Base-by-base conservation (phyloP, 306 rosid species). In the Lablab purpureus region DNA sequence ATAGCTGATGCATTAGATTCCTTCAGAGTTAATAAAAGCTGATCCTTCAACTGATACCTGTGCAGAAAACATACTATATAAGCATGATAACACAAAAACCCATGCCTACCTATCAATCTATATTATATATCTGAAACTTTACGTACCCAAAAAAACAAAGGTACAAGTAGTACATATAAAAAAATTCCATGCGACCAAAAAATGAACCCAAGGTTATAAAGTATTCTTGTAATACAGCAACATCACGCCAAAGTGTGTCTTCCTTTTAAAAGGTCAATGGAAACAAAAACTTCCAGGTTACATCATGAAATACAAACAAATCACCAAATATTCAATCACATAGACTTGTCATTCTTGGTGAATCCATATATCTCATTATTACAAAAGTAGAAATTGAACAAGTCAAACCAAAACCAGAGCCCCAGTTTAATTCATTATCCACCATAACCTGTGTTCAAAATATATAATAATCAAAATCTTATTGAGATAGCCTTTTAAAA, bases 1-100 rank as follows among this genome's bases (percentile, higher is more conserved):
- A 88, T 80, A 25, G 88, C 81, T 28, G 92, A 73, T 63, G 67
- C 71, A 79, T 73, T 82, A 71, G 87, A 82, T 59, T 87, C 93
- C 82, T 81, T 72, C 2, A 91, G 82, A 58, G 85, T 74, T 67
- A 83, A 86, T 70, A 90, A 90, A 43, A 90, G 91, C 77, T 91
- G 94, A 87, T 83, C 87, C 89, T 85, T 85, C 84, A 88, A 80
- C 58, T 82, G 90, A 85, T 87, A 81, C 72, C 98, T 93, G 91
- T 80, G 78, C 80, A 84, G 55, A n/a, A 32, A 76, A 40, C 71
- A 76, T 74, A 80, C 59, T 56, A 78, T 74, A 77, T 84, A 76
- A 85, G 87, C 67, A 87, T 85, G 32, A 64, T 10, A 41, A 62
- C 76, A 52, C 45, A 46, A 43, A 49, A 59, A 22, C 32, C 19